Conservation (phyloP, 345 rosid genomes). For the Rhizophora apiculata region DNA sequence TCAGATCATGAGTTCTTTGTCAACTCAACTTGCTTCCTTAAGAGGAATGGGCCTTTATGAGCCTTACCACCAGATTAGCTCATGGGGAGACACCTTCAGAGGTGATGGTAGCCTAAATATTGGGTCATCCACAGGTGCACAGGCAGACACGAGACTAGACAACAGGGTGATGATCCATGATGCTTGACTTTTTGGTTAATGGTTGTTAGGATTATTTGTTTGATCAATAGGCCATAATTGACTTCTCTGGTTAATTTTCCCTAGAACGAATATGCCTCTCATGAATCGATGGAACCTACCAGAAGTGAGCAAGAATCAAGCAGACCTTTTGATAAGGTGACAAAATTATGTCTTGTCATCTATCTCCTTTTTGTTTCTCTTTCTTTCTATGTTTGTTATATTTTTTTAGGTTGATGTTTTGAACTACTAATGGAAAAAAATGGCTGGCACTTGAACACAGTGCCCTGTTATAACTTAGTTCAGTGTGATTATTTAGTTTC, state of each 20-base stretch:
- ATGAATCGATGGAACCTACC: slow-evolving; percentile 45
- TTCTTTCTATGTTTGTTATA: background rate
- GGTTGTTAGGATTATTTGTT: slow-evolving; percentile 11
- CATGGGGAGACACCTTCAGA: slow-evolving; percentile 68
- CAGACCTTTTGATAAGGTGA: slow-evolving; percentile 60
- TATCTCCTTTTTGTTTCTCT: background rate
- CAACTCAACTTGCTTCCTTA: slow-evolving; percentile 54
- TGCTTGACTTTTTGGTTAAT: slow-evolving; percentile 9
- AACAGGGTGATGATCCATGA: slow-evolving; percentile 44
- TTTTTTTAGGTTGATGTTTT: background rate
- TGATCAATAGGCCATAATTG: slow-evolving; percentile 13
- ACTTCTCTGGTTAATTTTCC: slow-evolving; percentile 18
- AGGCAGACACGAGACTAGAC: slow-evolving; percentile 42
- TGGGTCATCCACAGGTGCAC: slow-evolving; percentile 48
- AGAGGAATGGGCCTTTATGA: slow-evolving; percentile 73
- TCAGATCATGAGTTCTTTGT: slow-evolving; percentile 60
- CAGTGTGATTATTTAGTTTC: background rate
- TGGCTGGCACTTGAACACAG: no score
- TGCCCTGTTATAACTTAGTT: background rate
- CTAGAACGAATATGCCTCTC: slow-evolving; percentile 41
- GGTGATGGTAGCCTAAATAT: slow-evolving; percentile 46
- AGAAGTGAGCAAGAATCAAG: slow-evolving; percentile 65
- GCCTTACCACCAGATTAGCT: slow-evolving; percentile 57
- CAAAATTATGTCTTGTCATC: slow-evolving; percentile 6
- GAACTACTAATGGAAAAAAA: no score